phyloP scores from a whole-genome alignment of 2,329 filamentous ascomycete genomes.

The Penicillium janthinellum region DNA sequence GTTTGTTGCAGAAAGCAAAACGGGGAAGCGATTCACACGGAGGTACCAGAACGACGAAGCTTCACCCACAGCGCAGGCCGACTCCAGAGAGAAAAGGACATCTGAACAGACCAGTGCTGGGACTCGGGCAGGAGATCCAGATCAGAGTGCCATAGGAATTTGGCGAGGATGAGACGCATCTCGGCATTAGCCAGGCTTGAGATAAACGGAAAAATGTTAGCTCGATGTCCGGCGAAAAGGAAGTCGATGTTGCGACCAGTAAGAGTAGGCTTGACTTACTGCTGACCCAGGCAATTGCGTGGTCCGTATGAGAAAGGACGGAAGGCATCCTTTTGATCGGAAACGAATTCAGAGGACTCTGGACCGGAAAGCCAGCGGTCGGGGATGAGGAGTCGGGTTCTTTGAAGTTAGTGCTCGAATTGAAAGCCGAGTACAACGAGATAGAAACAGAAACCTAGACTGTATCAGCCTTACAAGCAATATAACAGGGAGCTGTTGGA shows the following conservation, averaged over 20 bases:
- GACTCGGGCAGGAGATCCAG: not conserved
- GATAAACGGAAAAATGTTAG: not conserved
- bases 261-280: slow-evolving; percentile 13
- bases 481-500: not conserved
- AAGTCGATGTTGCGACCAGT: not conserved
- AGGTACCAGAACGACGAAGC: not conserved
- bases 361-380: slow-evolving; percentile 34
- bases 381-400: slow-evolving; percentile 25
- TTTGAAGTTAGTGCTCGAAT: slow-evolving; percentile 19
- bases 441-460: not conserved
- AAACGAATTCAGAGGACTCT: not conserved
- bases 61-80: not conserved
- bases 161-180: not conserved
- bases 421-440: not conserved
- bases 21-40: not conserved
- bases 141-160: not conserved
- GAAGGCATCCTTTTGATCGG: slow-evolving; percentile 27
- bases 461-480: not conserved
- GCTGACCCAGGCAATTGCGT: slow-evolving; percentile 33
- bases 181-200: not conserved
- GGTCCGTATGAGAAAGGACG: slow-evolving; percentile 35
- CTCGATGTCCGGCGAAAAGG: not conserved
- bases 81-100: not conserved
- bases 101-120: not conserved
- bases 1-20: not conserved